Conservation (phyloP, 768 basidiomycete species). For the Filobasidium floriforme region DNA sequence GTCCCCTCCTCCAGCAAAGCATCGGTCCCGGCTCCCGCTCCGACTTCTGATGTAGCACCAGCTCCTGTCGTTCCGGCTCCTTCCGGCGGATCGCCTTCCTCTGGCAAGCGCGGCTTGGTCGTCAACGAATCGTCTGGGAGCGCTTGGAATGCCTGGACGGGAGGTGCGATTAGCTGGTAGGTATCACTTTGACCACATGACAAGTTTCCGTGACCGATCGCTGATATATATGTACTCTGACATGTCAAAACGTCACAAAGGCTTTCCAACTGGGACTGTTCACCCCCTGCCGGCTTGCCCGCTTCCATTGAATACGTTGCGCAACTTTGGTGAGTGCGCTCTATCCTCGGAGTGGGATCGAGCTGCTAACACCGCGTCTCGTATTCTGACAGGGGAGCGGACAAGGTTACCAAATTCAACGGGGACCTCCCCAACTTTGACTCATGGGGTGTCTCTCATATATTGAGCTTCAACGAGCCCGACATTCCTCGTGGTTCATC, state of each 20-base stretch:
- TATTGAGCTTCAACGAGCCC: slow-evolving; percentile 40
- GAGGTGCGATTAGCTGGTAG: slow-evolving; percentile 1
- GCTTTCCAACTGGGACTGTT: neutral
- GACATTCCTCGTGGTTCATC: slow-evolving; percentile 22
- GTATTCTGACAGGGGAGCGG: slow-evolving; percentile 10
- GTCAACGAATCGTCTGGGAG: neutral
- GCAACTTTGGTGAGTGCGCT: neutral
- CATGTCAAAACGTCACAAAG: neutral
- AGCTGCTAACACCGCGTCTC: too few species aligned
- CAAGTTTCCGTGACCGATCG: neutral
- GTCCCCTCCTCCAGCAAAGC: neutral
- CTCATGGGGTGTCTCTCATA: slow-evolving; percentile 23
- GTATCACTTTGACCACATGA: neutral
- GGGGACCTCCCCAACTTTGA: slow-evolving; percentile 14
- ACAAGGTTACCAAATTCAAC: slow-evolving; percentile 12
- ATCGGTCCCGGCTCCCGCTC: neutral
- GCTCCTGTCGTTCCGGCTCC: neutral
- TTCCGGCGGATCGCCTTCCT: slow-evolving; percentile 1
- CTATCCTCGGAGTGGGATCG: neutral
- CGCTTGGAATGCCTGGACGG: slow-evolving; percentile 3
- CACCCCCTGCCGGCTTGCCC: neutral
- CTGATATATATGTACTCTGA: neutral
- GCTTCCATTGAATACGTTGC: neutral
- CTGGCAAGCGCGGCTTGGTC: neutral
- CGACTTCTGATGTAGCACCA: neutral